Base-by-base conservation (phyloP, 176 grass and related monocot species). In the Luzula sylvatica region DNA sequence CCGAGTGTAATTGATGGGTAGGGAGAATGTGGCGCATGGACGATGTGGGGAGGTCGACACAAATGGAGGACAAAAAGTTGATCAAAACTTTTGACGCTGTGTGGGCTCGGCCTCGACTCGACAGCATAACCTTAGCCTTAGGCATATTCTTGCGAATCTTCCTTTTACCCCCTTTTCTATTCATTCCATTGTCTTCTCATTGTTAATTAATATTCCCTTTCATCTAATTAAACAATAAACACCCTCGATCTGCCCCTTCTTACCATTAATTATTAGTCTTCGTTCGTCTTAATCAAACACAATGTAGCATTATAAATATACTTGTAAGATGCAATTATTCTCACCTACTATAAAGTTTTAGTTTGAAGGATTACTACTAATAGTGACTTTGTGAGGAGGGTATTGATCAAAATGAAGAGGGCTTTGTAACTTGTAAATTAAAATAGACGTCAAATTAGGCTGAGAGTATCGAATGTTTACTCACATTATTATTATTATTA, bases 241-340 rank as follows among this genome's bases (percentile, higher is more conserved):
- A 43, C 69, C 16, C 26, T 56, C 75, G 75, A 83, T 64, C 55
- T 43, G 72, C 77, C 82, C 55, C 82, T 72, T 54, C 62, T 69
- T 13, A 18, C 55, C 26, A 38, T 22, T 28, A 19, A 57, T 46
- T 21, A n/a, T n/a, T n/a, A n/a, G n/a, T n/a, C n/a, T n/a, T n/a
- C 8, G 11, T 39, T 22, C 9, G 35, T 17, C 41, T 58, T 11
- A 20, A 7, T 20, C 16, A 53, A 26, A 53, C 53, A 38, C 21
- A 11, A 38, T 35, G 2, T 55, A 35, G 25, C n/a, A 24, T 23
- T 17, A 15, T 62, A 46, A 47, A 62, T 53, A 14, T 13, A 58
- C 16, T 20, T 27, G 58, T 2, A 29, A 64, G 41, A 46, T 64
- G 59, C 59, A 27, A 35, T 35, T 35, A 35, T 35, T 35, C 30